Percentiles rank a stretch among this genome's conserved stretches.
phyloP scores from a whole-genome alignment of 371 early-diverging fungal genomes.

The Chytridium lagenaria region DNA sequence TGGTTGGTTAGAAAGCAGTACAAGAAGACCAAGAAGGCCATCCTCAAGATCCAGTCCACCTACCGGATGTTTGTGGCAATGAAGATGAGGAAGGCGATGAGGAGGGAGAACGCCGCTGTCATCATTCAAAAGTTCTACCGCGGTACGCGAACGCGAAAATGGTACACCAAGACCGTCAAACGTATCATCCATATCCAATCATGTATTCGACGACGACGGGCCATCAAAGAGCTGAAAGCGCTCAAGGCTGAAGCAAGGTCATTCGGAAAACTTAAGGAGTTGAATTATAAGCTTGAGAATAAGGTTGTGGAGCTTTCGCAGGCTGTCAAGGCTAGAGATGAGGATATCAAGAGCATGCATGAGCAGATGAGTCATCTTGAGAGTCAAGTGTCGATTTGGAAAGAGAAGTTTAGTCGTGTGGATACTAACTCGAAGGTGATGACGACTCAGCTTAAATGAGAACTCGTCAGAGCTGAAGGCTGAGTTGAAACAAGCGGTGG shows the following conservation, averaged over 20 bases:
- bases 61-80: constrained; percentile 28
- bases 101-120: constrained; percentile 73
- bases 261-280: constrained; percentile 89
- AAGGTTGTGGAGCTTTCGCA: constrained; percentile 95
- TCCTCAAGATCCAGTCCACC: constrained; percentile 47
- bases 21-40: constrained; percentile 42
- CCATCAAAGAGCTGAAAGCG: constrained; percentile 64
- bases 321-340: constrained; percentile 70
- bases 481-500: constrained; percentile 61
- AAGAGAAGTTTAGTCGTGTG: constrained; percentile 57
- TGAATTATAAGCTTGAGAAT: constrained; percentile 90
- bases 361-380: constrained; percentile 67
- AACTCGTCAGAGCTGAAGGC: constrained; percentile 61
- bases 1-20: constrained; percentile 67
- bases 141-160: constrained; percentile 61
- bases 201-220: constrained; percentile 75
- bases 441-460: constrained; percentile 46
- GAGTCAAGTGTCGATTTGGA: constrained; percentile 69
- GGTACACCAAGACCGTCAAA: constrained; percentile 55
- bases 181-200: constrained; percentile 79
- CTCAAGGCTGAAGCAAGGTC: constrained; percentile 85
- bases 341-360: constrained; percentile 70
- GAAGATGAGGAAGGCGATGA: constrained; percentile 41
- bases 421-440: constrained; percentile 40
- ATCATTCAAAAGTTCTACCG: constrained; percentile 63